phyloP scores from a whole-genome alignment of 2,329 filamentous ascomycete genomes.

The Fusarium setosum region DNA sequence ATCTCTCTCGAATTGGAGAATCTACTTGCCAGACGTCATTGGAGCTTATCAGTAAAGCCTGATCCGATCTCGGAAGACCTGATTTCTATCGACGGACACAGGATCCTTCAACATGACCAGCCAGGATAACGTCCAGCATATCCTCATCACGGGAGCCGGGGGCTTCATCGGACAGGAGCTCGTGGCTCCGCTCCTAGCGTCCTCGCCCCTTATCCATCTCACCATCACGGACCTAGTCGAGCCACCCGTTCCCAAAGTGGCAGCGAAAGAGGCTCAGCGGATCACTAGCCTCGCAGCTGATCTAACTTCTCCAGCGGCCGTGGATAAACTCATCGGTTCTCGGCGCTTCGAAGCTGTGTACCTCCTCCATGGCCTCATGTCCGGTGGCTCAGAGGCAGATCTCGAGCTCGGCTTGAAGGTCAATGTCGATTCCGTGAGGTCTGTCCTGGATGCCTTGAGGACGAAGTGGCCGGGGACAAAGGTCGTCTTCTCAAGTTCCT shows the following conservation, averaged over 20 bases:
- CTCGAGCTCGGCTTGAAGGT: constrained; percentile 65
- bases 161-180: constrained; percentile 75
- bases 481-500: constrained; percentile 68
- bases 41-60: background rate
- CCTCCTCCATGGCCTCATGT: constrained; percentile 74
- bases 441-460: constrained; percentile 64
- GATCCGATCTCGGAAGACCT: background rate
- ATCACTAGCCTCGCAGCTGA: constrained; percentile 42
- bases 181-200: constrained; percentile 63
- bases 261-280: constrained; percentile 46
- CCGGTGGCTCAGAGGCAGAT: constrained; percentile 69
- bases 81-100: background rate
- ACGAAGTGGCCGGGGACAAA: constrained; percentile 57
- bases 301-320: constrained; percentile 27
- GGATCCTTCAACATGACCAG: constrained; percentile 19
- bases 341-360: constrained; percentile 60
- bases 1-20: constrained; percentile 7
- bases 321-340: constrained; percentile 44
- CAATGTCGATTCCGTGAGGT: constrained; percentile 67
- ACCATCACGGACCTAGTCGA: constrained; percentile 67
- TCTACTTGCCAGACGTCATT: background rate
- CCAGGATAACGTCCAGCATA: constrained; percentile 36
- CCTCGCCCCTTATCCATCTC: constrained; percentile 52
- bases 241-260: constrained; percentile 57
- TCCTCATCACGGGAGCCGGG: constrained; percentile 73